Conservation (phyloP, 768 basidiomycete species). For the Ephemerocybe angulata region DNA sequence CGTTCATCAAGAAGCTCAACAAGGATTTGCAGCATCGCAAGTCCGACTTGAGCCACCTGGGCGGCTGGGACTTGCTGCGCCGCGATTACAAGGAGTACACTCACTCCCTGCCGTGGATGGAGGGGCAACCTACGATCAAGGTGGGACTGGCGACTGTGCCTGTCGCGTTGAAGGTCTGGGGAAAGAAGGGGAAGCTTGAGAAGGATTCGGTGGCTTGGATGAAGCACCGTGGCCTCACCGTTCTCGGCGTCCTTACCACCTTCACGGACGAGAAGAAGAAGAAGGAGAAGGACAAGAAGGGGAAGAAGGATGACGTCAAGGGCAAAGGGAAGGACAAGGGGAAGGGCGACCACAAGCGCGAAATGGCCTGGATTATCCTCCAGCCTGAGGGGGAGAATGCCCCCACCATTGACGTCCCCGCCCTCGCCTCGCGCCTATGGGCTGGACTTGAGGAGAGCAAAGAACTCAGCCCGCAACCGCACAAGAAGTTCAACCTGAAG, state of each 20-base stretch:
- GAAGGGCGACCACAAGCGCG: constrained; percentile 2
- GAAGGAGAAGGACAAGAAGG: constrained; percentile 23
- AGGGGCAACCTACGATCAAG: constrained; percentile 38
- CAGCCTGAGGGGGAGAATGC: constrained; percentile 5
- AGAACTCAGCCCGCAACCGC: constrained; percentile 50
- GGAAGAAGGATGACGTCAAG: constrained; percentile 56
- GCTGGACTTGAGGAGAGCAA: constrained; percentile 54
- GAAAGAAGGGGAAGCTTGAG: constrained; percentile 39
- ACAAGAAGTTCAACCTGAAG: constrained; percentile 38
- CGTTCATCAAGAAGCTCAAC: constrained; percentile 48
- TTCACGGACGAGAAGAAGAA: constrained; percentile 48
- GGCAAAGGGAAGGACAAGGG: no score
- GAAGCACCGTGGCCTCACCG: constrained; percentile 54
- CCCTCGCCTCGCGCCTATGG: constrained; percentile 49
- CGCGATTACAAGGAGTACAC: constrained; percentile 95
- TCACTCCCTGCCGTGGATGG: constrained; percentile 42
- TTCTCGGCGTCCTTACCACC: constrained; percentile 79
- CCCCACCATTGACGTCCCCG: constrained; percentile 28
- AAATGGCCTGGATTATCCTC: constrained; percentile 12
- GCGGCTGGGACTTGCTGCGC: constrained; percentile 73
- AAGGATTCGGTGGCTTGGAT: constrained; percentile 54
- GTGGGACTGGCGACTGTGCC: constrained; percentile 86
- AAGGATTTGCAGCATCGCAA: constrained; percentile 56
- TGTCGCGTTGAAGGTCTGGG: constrained; percentile 57
- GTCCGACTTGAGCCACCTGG: constrained; percentile 59